A percentile compares a stretch with the other conserved stretches of the same genome.
phyloP scores from a whole-genome alignment of 371 early-diverging fungal genomes.

The Phascolomyces articulosus region DNA sequence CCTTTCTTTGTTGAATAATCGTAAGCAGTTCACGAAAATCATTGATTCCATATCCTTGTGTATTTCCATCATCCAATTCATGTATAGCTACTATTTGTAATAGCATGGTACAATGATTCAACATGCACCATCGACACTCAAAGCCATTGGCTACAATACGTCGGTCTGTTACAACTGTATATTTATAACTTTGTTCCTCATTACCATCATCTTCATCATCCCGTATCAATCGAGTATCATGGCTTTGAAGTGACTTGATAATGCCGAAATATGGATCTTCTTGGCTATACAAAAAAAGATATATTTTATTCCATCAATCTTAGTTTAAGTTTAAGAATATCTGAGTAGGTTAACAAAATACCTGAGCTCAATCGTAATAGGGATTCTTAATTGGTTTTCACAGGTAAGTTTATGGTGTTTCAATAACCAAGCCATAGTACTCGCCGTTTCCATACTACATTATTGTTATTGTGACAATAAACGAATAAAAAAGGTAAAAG shows the following conservation, averaged over 20 bases:
- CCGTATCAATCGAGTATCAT: conserved; percentile 28
- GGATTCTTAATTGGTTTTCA: too few relatives aligned
- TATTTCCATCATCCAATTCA: background rate
- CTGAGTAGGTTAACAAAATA: background rate
- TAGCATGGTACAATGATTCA: background rate
- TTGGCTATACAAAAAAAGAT: background rate
- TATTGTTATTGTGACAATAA: background rate
- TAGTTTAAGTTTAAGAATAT: background rate
- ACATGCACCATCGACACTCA: conserved; percentile 25
- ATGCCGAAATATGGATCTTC: conserved; percentile 21
- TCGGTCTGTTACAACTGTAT: conserved; percentile 25
- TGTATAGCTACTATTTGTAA: background rate
- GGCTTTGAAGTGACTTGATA: conserved; percentile 15
- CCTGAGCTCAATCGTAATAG: background rate
- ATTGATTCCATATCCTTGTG: background rate
- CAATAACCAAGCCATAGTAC: background rate
- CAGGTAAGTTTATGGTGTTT: background rate
- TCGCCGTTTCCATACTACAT: background rate
- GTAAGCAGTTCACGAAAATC: conserved; percentile 3
- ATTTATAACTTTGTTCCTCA: conserved; percentile 7
- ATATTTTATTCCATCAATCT: background rate
- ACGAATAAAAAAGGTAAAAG: background rate
- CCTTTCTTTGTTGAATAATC: background rate
- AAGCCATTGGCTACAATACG: conserved; percentile 36
- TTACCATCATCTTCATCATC: too few relatives aligned